Conservation (phyloP, 2,329 filamentous ascomycete genomes). For the Hymenoscyphus occultus region DNA sequence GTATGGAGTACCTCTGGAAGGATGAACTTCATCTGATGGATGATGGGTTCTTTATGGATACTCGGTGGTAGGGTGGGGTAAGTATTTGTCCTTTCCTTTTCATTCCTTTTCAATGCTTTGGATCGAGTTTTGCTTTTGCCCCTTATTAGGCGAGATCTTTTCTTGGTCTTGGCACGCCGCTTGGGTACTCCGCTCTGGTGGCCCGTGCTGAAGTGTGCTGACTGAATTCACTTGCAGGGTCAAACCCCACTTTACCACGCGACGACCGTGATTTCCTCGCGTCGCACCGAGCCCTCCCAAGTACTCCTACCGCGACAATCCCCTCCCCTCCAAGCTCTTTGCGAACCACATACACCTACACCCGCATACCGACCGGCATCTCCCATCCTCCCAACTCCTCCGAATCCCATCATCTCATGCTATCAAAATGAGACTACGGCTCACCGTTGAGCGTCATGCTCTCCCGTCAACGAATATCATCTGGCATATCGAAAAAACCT, state of each 20-base stretch:
- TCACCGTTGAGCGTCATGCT: slow-evolving; percentile 69
- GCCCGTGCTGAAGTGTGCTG: background rate
- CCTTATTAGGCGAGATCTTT: too few relatives aligned
- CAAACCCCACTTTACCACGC: background rate
- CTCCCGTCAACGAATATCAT: slow-evolving; percentile 70
- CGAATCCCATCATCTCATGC: background rate
- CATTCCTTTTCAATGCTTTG: too few relatives aligned
- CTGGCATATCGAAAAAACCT: slow-evolving; percentile 60
- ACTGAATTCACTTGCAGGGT: background rate
- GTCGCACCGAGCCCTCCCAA: background rate
- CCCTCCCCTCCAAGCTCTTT: background rate
- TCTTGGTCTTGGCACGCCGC: too few relatives aligned
- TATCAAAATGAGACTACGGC: slow-evolving; percentile 63
- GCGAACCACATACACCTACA: background rate
- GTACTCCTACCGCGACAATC: background rate
- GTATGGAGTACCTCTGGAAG: slow-evolving; percentile 7
- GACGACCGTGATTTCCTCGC: background rate
- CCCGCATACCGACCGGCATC: background rate
- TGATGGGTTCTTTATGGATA: background rate
- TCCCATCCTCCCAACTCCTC: background rate
- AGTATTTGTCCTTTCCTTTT: too few relatives aligned
- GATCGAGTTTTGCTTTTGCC: too few relatives aligned
- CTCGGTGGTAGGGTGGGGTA: background rate
- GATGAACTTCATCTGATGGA: background rate
- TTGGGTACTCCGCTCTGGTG: too few relatives aligned